Conservation (phyloP, 768 basidiomycete species). For the Tricholoma hemisulphureum region DNA sequence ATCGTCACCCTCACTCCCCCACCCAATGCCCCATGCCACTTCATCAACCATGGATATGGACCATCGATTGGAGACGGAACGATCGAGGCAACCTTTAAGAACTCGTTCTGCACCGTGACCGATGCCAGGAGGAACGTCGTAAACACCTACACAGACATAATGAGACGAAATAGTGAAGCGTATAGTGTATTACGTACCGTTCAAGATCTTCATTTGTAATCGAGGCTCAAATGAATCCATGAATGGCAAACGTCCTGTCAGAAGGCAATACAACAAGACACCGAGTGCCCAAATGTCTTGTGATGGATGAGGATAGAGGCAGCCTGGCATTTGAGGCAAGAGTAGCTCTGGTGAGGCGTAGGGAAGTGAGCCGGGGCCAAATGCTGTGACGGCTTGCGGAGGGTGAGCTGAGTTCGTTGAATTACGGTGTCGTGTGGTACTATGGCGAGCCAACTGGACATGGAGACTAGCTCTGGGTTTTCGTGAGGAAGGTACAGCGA, state of each 20-base stretch:
- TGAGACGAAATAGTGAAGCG: slow-evolving; percentile 6
- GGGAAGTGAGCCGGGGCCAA: slow-evolving; percentile 83
- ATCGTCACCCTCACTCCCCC: slow-evolving; percentile 53
- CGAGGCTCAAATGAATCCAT: slow-evolving; percentile 87
- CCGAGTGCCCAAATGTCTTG: slow-evolving; percentile 98
- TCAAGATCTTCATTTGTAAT: slow-evolving; percentile 86
- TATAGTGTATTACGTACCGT: slow-evolving; percentile 47
- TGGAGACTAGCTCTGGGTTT: slow-evolving; percentile 33
- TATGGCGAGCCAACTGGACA: slow-evolving; percentile 32
- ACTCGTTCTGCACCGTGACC: slow-evolving; percentile 66
- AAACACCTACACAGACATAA: slow-evolving; percentile 48
- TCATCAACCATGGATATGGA: slow-evolving; percentile 78
- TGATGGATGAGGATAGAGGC: slow-evolving; percentile 55
- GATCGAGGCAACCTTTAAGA: slow-evolving; percentile 77
- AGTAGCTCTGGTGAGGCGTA: slow-evolving; percentile 91
- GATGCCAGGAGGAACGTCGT: slow-evolving; percentile 53
- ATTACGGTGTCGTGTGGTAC: slow-evolving; percentile 36
- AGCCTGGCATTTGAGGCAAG: slow-evolving; percentile 47
- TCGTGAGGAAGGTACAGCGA: slow-evolving; percentile 37
- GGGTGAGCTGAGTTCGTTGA: slow-evolving; percentile 36
- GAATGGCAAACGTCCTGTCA: slow-evolving; percentile 87
- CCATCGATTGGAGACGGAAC: slow-evolving; percentile 64
- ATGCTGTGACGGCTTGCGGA: slow-evolving; percentile 22
- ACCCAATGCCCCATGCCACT: slow-evolving; percentile 77
- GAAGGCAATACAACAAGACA: slow-evolving; percentile 80